phyloP scores from a whole-genome alignment of 2,329 filamentous ascomycete species.

The Colletotrichum horii region DNA sequence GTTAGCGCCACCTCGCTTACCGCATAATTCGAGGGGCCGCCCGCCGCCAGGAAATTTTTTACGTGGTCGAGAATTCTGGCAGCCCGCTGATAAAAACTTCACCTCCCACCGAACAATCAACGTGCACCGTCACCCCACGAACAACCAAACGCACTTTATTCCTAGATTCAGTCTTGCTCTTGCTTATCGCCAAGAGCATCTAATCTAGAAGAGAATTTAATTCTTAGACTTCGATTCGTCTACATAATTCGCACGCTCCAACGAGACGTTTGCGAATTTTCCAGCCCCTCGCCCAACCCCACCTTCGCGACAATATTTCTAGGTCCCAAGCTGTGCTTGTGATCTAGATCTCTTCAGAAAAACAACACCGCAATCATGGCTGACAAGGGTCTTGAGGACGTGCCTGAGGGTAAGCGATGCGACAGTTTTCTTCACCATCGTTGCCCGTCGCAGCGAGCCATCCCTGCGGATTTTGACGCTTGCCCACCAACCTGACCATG shows the following conservation, averaged over 20 bases:
- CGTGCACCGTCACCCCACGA: constrained; percentile 31
- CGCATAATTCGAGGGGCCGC: constrained; percentile 22
- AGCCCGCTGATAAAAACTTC: constrained; percentile 23
- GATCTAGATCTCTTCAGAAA: constrained; percentile 66
- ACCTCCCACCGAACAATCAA: constrained; percentile 28
- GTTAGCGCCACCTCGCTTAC: constrained; percentile 22
- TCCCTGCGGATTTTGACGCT: neutral
- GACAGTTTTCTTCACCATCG: neutral
- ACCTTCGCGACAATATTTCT: constrained; percentile 40
- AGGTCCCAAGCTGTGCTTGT: constrained; percentile 83
- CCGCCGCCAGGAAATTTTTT: constrained; percentile 40
- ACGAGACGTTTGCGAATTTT: constrained; percentile 38
- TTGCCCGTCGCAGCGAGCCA: neutral
- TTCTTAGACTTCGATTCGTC: constrained; percentile 33
- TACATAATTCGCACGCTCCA: constrained; percentile 24
- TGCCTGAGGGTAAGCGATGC: constrained; percentile 72
- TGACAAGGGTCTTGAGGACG: constrained; percentile 98
- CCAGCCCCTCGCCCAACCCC: constrained; percentile 35
- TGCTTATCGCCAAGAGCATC: constrained; percentile 48
- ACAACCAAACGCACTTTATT: constrained; percentile 30
- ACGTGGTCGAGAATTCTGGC: constrained; percentile 25
- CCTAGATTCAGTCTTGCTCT: constrained; percentile 48
- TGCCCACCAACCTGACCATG: neutral
- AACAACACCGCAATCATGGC: constrained; percentile 88
- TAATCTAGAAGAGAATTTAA: constrained; percentile 45